phyloP scores from a whole-genome alignment of 495 filamentous ascomycete species.

The Penicillium cosmopolitanum region DNA sequence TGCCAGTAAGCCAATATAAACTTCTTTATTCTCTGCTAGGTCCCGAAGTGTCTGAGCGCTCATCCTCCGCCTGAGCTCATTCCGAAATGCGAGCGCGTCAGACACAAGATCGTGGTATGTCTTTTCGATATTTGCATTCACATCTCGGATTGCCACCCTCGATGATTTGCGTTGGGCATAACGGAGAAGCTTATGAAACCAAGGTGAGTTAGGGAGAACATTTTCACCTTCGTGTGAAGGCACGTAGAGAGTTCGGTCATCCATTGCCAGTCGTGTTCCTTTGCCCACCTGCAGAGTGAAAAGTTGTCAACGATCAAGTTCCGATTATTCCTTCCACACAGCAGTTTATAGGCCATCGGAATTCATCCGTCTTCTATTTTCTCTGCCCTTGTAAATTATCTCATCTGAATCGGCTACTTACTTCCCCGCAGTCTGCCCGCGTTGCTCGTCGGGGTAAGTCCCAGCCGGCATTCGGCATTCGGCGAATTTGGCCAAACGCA shows the following conservation, averaged over 20 bases:
- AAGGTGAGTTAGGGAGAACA: conserved; percentile 29
- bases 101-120: conserved; percentile 31
- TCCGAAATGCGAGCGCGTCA: conserved; percentile 26
- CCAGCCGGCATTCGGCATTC: conserved; percentile 30
- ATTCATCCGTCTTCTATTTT: conserved; percentile 3
- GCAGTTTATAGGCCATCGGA: conserved; percentile 3
- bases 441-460: neutral
- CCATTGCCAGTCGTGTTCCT: conserved; percentile 14
- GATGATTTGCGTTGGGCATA: conserved; percentile 29
- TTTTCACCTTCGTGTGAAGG: conserved; percentile 30
- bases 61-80: conserved; percentile 17
- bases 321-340: neutral
- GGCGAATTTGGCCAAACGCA: conserved; percentile 12
- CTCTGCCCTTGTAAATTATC: neutral
- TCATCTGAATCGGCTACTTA: conserved; percentile 26
- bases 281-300: neutral
- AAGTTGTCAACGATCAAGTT: neutral
- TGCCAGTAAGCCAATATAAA: conserved; percentile 50
- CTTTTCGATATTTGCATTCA: conserved; percentile 33
- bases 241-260: conserved; percentile 29
- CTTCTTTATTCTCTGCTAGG: conserved; percentile 40
- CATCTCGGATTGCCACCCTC: conserved; percentile 28
- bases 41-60: conserved; percentile 17
- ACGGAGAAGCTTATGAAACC: conserved; percentile 35
- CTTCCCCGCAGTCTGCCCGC: conserved; percentile 22